Conservation (phyloP, 2,329 filamentous ascomycete species). For the Aaosphaeria pasadenensis region DNA sequence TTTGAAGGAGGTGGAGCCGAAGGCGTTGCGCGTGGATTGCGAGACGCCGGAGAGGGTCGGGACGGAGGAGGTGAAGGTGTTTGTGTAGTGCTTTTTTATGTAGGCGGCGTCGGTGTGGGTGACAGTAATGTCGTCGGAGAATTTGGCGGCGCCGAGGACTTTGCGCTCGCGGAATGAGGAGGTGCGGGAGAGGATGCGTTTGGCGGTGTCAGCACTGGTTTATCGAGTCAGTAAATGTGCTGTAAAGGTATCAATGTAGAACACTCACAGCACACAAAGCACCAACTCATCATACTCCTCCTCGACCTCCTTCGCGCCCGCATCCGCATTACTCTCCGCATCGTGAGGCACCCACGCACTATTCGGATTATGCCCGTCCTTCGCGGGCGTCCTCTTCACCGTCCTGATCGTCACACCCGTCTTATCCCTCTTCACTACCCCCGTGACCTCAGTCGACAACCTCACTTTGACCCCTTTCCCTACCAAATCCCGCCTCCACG, state of each 20-base stretch:
- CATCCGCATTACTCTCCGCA: conserved; percentile 37
- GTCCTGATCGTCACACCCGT: conserved; percentile 51
- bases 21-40: conserved; percentile 42
- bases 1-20: conserved; percentile 52
- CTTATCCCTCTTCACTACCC: conserved; percentile 51
- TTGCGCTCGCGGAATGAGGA: conserved; percentile 61
- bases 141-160: conserved; percentile 68
- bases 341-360: conserved; percentile 42
- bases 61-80: conserved; percentile 50
- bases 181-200: conserved; percentile 57
- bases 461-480: conserved; percentile 56
- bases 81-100: conserved; percentile 68
- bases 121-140: conserved; percentile 68
- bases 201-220: conserved; percentile 51
- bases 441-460: conserved; percentile 55
- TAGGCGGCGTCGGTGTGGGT: conserved; percentile 65
- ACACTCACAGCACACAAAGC: conserved; percentile 54
- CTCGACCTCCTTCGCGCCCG: conserved; percentile 40
- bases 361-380: conserved; percentile 45
- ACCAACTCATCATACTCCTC: conserved; percentile 65
- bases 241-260: background rate
- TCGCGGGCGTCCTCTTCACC: conserved; percentile 41
- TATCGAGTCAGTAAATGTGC: background rate
- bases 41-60: conserved; percentile 39
- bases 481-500: conserved; percentile 56